phyloP scores from a whole-genome alignment of 2,329 filamentous ascomycete genomes.

The Epichloe amarillans region DNA sequence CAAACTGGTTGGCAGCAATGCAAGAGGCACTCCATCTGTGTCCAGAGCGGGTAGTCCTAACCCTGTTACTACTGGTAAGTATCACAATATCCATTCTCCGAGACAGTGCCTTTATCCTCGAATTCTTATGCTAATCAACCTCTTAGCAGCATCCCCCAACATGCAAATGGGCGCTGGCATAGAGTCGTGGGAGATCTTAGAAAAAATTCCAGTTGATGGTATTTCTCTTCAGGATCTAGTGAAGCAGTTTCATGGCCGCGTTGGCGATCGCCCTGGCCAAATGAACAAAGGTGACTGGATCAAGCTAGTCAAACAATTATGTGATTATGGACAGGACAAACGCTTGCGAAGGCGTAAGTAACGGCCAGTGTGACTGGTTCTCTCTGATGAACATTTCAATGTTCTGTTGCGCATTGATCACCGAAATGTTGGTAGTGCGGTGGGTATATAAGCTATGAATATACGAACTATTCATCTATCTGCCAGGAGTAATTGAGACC shows the following conservation, averaged over 20 bases:
- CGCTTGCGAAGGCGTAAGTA: constrained; percentile 29
- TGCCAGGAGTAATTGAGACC: constrained; percentile 87
- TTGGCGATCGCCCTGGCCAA: constrained; percentile 37
- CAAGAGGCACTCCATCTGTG: constrained; percentile 39
- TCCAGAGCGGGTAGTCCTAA: constrained; percentile 51
- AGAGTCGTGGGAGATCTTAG: constrained; percentile 39
- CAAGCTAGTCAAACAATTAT: constrained; percentile 41
- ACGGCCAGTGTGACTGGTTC: neutral
- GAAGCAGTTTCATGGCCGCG: constrained; percentile 37
- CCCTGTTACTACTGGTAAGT: constrained; percentile 27
- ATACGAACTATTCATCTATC: constrained; percentile 62
- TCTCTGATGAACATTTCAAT: neutral
- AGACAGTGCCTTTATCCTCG: neutral
- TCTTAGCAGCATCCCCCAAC: constrained; percentile 20
- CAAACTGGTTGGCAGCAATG: constrained; percentile 34
- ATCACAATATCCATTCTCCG: neutral
- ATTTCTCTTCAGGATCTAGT: constrained; percentile 42
- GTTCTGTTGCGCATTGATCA: neutral
- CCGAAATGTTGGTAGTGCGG: neutral
- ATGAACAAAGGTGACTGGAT: constrained; percentile 45
- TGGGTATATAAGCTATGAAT: neutral
- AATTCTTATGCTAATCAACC: neutral
- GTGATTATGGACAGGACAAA: constrained; percentile 42
- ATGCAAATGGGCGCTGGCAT: constrained; percentile 24
- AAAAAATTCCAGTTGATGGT: constrained; percentile 39